Evolutionary conservation across 345 rosid genomes (phyloP).

Genomic region (Nasturtium officinale): DNA sequence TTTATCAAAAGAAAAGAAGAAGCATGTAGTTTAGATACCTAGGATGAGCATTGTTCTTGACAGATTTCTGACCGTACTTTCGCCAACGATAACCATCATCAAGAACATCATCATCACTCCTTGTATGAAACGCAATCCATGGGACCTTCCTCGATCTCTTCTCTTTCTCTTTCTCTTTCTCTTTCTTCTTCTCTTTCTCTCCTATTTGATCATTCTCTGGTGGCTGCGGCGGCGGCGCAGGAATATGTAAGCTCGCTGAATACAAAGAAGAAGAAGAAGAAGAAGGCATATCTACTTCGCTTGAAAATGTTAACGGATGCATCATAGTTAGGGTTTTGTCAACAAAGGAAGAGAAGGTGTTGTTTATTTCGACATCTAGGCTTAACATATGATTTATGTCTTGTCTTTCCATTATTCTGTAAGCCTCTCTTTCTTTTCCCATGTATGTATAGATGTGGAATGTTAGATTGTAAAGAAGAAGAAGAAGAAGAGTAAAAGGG

Average conservation of each 20-base stretch:
- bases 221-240: background rate
- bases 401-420: constrained; percentile 33
- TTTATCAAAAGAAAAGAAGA: background rate
- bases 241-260: constrained; percentile 21
- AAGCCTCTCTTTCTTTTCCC: background rate
- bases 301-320: constrained; percentile 28
- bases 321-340: constrained; percentile 34
- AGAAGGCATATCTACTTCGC: background rate
- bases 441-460: constrained; percentile 31
- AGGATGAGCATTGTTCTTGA: constrained; percentile 46
- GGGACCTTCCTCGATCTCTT: constrained; percentile 31
- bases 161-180: constrained; percentile 23
- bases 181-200: constrained; percentile 32
- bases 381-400: constrained; percentile 19
- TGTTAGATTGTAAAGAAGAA: constrained; percentile 3
- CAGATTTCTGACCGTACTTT: constrained; percentile 55
- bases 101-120: constrained; percentile 54
- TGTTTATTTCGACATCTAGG: constrained; percentile 32
- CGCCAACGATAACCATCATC: constrained; percentile 61
- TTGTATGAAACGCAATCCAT: constrained; percentile 51
- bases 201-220: constrained; percentile 16
- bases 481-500: constrained; percentile 20
- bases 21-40: constrained; percentile 34
- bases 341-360: constrained; percentile 27
- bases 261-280: constrained; percentile 39